A percentile compares a stretch with the other conserved stretches of the same genome.
Conservation (phyloP, 306 rosid genomes). For the Delonix regia region DNA sequence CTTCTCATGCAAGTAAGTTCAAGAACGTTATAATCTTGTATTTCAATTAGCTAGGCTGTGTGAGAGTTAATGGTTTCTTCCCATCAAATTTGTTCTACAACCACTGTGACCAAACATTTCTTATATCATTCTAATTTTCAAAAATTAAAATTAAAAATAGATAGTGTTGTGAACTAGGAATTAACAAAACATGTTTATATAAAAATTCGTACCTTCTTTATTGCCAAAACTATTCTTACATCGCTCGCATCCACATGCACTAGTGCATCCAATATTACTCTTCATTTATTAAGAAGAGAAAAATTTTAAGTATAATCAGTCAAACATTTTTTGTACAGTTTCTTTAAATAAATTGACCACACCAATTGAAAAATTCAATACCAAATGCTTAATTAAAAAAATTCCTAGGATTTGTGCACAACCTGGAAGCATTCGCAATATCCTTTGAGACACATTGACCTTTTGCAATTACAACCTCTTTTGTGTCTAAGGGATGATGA, state of each 20-base stretch:
- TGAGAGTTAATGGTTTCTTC: constrained; percentile 6
- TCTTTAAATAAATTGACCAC: no score
- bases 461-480: constrained; percentile 83
- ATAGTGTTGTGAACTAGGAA: background rate
- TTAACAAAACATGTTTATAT: constrained; percentile 20
- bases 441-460: constrained; percentile 70
- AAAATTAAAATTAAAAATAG: background rate
- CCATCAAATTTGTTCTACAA: background rate
- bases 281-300: constrained; percentile 11
- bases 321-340: no score
- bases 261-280: constrained; percentile 78
- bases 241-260: constrained; percentile 71
- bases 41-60: no score
- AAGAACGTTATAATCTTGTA: no score
- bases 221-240: constrained; percentile 65
- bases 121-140: background rate
- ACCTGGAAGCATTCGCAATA: constrained; percentile 93
- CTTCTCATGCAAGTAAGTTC: no score
- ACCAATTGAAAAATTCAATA: no score
- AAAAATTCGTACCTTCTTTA: constrained; percentile 57
- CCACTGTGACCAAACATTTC: background rate
- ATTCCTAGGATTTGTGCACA: background rate
- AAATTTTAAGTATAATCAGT: no score
- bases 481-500: constrained; percentile 74
- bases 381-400: no score